phyloP scores from a whole-genome alignment of 805 yeast genomes.

The Zygotorulaspora florentina region DNA sequence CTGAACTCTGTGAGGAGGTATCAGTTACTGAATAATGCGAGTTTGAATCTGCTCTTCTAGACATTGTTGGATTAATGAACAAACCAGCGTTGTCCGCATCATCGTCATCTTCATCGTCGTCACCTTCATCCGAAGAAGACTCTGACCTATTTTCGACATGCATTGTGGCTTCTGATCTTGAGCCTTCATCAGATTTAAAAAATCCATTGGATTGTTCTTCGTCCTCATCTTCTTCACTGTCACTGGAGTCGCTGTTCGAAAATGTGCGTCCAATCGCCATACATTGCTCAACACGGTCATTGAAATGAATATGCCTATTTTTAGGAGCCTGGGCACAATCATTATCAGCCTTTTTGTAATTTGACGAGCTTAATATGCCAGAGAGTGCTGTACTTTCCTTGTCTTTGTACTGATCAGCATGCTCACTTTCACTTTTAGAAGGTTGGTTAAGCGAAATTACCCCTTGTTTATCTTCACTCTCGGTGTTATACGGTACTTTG shows the following conservation, averaged over 20 bases:
- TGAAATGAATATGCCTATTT: conserved; percentile 78
- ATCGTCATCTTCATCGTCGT: conserved; percentile 21
- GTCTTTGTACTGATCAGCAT: neutral
- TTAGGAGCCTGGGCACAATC: conserved; percentile 12
- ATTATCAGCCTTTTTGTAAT: conserved; percentile 3
- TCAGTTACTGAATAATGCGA: conserved; percentile 27
- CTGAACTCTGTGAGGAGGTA: conserved; percentile 25
- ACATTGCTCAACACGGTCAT: conserved; percentile 92
- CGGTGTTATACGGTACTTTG: neutral
- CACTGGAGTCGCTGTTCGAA: conserved; percentile 19
- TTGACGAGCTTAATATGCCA: conserved; percentile 7
- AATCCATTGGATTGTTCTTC: neutral
- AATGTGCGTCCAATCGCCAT: conserved; percentile 52
- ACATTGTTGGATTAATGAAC: conserved; percentile 32
- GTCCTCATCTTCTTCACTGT: conserved; percentile 18
- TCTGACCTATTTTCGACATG: conserved; percentile 5
- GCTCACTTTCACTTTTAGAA: neutral
- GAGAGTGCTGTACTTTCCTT: neutral
- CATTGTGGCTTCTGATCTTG: neutral
- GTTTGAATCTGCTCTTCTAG: conserved; percentile 28
- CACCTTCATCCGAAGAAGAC: conserved; percentile 19
- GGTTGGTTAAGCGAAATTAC: neutral
- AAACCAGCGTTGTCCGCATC: conserved; percentile 34
- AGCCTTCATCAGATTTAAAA: conserved; percentile 12
- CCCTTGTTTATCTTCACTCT: neutral